Evolutionary conservation across 257 asterid genomes (phyloP).

Genomic region (Paulownia fortunei): DNA sequence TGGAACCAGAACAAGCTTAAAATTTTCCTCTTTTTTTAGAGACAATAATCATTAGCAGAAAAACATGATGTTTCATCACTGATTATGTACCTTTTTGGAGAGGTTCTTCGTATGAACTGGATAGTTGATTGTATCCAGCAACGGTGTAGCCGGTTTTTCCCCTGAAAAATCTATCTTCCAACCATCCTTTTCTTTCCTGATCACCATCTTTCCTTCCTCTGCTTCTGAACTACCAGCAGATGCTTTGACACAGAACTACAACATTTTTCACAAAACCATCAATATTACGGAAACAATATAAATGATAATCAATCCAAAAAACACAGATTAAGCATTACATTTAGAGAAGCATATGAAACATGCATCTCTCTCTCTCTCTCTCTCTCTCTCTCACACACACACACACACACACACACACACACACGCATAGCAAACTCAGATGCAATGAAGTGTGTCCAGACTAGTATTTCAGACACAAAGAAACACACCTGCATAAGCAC

Average conservation of each 20-base stretch:
- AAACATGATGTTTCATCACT: neutral
- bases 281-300: neutral
- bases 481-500: neutral
- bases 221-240: conserved; percentile 44
- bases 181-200: conserved; percentile 50
- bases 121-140: conserved; percentile 70
- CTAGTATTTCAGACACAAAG: too few species aligned
- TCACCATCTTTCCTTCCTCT: conserved; percentile 37
- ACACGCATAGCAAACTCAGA: too few species aligned
- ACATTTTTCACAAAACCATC: conserved; percentile 15
- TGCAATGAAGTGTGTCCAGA: too few species aligned
- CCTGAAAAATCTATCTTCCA: conserved; percentile 67
- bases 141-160: conserved; percentile 66
- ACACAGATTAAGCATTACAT: neutral
- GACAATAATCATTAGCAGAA: neutral
- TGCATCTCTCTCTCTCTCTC: neutral
- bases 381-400: neutral
- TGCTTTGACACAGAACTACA: conserved; percentile 57
- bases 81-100: conserved; percentile 43
- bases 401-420: neutral
- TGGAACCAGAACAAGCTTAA: neutral
- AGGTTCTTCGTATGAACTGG: conserved; percentile 84
- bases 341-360: too few species aligned
- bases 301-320: neutral
- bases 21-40: neutral